Conservation (phyloP, 2,329 filamentous ascomycete genomes). For the Fusarium piperis region DNA sequence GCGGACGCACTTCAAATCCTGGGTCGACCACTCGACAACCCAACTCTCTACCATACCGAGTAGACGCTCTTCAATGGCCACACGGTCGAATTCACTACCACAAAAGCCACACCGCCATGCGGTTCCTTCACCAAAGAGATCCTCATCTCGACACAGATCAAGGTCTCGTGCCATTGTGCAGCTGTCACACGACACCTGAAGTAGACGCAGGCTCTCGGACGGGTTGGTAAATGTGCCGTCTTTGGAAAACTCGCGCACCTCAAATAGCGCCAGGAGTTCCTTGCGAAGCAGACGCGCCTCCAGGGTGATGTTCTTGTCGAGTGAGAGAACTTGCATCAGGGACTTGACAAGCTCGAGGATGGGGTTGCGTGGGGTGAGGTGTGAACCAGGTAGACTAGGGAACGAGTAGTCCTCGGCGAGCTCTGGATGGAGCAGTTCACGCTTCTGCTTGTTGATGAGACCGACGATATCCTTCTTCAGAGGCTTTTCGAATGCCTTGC, state of each 20-base stretch:
- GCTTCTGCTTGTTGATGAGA: conserved; percentile 86
- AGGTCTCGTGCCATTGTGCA: conserved; percentile 91
- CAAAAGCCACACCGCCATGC: conserved; percentile 84
- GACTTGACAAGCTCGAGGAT: conserved; percentile 91
- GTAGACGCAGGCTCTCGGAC: conserved; percentile 75
- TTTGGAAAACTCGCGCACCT: conserved; percentile 91
- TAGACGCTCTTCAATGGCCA: conserved; percentile 84
- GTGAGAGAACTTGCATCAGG: conserved; percentile 88
- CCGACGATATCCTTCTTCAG: conserved; percentile 87
- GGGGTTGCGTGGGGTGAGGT: conserved; percentile 67
- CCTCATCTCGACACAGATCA: conserved; percentile 90
- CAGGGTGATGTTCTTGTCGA: conserved; percentile 90
- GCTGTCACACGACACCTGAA: conserved; percentile 84
- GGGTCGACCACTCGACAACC: conserved; percentile 83
- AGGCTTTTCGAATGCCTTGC: conserved; percentile 86
- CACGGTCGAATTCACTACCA: conserved; percentile 76
- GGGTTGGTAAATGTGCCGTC: conserved; percentile 92
- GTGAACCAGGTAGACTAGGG: conserved; percentile 79
- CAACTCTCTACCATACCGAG: conserved; percentile 79
- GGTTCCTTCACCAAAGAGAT: conserved; percentile 66
- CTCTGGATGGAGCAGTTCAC: conserved; percentile 89
- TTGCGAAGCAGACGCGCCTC: conserved; percentile 90
- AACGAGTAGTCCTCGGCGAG: conserved; percentile 88
- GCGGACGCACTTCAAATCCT: conserved; percentile 84
- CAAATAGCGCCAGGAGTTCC: conserved; percentile 88